phyloP scores from a whole-genome alignment of 768 basidiomycete species.

The Boletus speciosus region DNA sequence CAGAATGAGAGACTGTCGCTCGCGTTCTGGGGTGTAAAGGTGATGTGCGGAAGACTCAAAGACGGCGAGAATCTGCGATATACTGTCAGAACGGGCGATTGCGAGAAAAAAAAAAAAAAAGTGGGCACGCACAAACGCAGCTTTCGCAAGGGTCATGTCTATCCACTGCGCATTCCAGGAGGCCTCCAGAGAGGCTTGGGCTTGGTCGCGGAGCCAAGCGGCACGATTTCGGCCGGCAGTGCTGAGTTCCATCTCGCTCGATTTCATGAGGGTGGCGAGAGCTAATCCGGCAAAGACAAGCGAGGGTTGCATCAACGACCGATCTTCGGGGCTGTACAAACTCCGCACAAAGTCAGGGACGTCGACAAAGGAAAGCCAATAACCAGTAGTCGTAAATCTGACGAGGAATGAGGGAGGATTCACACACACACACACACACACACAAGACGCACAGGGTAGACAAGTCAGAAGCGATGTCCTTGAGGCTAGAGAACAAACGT shows the following conservation, averaged over 20 bases:
- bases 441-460: conserved; percentile 44
- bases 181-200: conserved; percentile 50
- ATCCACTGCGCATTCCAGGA: conserved; percentile 51
- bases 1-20: conserved; percentile 48
- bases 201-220: conserved; percentile 51
- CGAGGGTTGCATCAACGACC: conserved; percentile 62
- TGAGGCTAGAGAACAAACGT: conserved; percentile 34
- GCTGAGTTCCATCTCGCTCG: conserved; percentile 62
- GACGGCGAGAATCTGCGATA: conserved; percentile 63
- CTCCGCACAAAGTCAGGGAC: conserved; percentile 49
- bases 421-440: too few relatives aligned
- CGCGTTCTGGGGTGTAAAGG: conserved; percentile 52
- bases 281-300: conserved; percentile 68
- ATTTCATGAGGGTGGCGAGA: conserved; percentile 67
- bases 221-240: conserved; percentile 54
- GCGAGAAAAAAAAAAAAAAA: neutral
- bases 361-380: conserved; percentile 70
- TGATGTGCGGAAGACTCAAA: conserved; percentile 78
- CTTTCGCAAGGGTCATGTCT: conserved; percentile 66
- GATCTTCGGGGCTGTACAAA: conserved; percentile 49
- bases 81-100: conserved; percentile 10
- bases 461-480: conserved; percentile 49
- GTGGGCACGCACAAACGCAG: conserved; percentile 53
- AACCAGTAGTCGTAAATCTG: conserved; percentile 62
- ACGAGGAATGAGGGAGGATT: conserved; percentile 7